Base-by-base conservation (phyloP, 2,329 filamentous ascomycete genomes). In the Colletotrichum neosansevieriae region DNA sequence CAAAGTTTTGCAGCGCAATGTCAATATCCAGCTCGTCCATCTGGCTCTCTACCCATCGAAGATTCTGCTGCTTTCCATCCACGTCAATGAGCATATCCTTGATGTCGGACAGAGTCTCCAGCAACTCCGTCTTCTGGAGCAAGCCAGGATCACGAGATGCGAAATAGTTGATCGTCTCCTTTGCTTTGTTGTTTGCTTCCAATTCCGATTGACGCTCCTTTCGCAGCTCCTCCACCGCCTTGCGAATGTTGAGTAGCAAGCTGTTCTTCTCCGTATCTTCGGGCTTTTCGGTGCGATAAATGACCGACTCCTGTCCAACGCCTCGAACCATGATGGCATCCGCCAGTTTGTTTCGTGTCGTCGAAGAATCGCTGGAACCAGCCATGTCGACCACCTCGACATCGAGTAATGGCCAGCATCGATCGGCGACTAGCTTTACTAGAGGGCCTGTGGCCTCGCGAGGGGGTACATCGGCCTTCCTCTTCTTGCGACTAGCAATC, bases 1-100 rank as follows among this genome's bases (percentile, higher is more conserved):
- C 94, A 72, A 97, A 96, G 47, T 89, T 88, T 77, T 98, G 95
- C 58, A 98, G 85, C 0, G 96, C 95, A 74, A 99, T 94, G 74
- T 97, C 92, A 74, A 98, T 98, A 75, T 99, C 96, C 6, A 99
- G 88, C 75, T 97, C 94, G 76, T 99, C 96, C 78, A 99, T 92
- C 80, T 98, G 94, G 59, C 90, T 89, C 78, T 99, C 96, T 0
- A 99, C 94, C 94, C 94, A 98, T 60, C 95, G 92, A 53, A 99
- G 86, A 76, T 96, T 98, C 77, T 98, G 94, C 78, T 98, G 94
- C 75, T 97, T 97, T 56, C 96, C 96, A 75, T 98, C 96, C 13
- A 97, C 93, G 74, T 99, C 96, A 72, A 99, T 94, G 63, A 97
- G 88, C 81, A 97, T 92, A 77, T 97, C 93, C 76, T 94, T 94